A percentile compares a stretch with the other conserved stretches of the same genome.
Conservation (phyloP, 2,329 filamentous ascomycete genomes). For the Epichloe amarillans region DNA sequence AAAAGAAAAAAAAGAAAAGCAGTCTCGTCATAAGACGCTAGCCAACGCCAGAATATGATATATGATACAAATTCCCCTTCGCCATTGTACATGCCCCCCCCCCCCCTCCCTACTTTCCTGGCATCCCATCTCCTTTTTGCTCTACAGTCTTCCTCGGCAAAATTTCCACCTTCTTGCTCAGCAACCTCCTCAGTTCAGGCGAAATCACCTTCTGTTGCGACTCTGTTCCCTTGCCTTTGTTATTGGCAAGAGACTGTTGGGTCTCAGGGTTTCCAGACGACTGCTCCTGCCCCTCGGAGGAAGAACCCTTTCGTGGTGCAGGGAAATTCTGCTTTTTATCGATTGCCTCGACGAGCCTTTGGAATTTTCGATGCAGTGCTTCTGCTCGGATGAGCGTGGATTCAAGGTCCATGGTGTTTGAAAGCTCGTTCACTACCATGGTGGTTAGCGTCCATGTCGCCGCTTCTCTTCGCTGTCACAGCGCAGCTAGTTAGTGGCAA, state of each 20-base stretch:
- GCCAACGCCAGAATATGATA: not conserved
- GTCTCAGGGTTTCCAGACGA: not conserved
- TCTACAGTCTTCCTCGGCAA: constrained; percentile 25
- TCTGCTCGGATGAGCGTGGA: constrained; percentile 81
- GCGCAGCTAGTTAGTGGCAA: not conserved
- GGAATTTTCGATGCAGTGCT: constrained; percentile 74
- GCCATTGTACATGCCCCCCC: not conserved
- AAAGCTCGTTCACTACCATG: constrained; percentile 75
- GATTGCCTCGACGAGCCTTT: constrained; percentile 76
- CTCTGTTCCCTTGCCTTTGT: constrained; percentile 23
- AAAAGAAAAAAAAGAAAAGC: not conserved
- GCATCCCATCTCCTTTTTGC: constrained; percentile 23
- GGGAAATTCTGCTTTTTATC: constrained; percentile 88
- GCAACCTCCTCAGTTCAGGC: constrained; percentile 39
- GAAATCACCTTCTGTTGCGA: constrained; percentile 35
- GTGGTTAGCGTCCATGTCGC: not conserved
- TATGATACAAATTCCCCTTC: not conserved
- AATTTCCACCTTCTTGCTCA: constrained; percentile 35
- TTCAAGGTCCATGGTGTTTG: constrained; percentile 80
- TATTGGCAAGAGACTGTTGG: constrained; percentile 6
- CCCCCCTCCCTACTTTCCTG: constrained; percentile 15
- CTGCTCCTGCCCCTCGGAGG: constrained; percentile 5
- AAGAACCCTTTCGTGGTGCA: constrained; percentile 22
- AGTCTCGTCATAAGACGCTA: not conserved
- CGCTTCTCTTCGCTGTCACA: not conserved